phyloP scores from a whole-genome alignment of 495 filamentous ascomycete genomes.

The Hypoxylon lienhwacheense region DNA sequence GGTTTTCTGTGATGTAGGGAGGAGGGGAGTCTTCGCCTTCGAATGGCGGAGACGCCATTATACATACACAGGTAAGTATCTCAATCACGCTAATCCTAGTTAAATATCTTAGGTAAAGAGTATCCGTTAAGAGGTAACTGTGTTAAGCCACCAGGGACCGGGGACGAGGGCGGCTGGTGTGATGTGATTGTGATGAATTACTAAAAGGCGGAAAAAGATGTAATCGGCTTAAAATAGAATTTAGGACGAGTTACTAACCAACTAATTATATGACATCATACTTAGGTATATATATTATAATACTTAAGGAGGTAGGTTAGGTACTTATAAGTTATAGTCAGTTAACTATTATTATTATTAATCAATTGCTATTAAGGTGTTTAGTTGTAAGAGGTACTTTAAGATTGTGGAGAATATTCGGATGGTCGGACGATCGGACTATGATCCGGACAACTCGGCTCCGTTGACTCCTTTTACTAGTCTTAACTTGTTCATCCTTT shows the following conservation, averaged over 20 bases:
- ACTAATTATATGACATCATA: background rate
- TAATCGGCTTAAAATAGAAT: too few species aligned
- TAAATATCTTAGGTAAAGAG: too few species aligned
- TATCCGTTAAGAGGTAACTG: too few species aligned
- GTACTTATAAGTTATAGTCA: background rate
- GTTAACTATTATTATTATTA: background rate
- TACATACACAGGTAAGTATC: background rate
- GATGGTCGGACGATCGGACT: constrained; percentile 24
- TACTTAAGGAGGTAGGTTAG: background rate
- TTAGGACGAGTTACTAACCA: background rate
- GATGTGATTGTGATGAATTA: too few species aligned
- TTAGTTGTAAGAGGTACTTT: background rate
- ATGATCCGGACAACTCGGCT: too few species aligned
- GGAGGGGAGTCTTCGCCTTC: constrained; percentile 21
- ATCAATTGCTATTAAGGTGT: background rate
- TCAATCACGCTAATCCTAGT: too few species aligned
- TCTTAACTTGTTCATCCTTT: too few species aligned
- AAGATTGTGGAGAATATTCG: background rate
- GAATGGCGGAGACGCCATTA: constrained; percentile 10
- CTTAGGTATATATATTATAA: background rate
- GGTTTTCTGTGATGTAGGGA: constrained; percentile 23
- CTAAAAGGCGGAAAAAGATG: too few species aligned
- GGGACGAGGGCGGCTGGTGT: too few species aligned
- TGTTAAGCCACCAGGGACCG: too few species aligned
- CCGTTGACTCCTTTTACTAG: too few species aligned